phyloP scores from a whole-genome alignment of 768 basidiomycete species.

The Boletus rubroflammeus region DNA sequence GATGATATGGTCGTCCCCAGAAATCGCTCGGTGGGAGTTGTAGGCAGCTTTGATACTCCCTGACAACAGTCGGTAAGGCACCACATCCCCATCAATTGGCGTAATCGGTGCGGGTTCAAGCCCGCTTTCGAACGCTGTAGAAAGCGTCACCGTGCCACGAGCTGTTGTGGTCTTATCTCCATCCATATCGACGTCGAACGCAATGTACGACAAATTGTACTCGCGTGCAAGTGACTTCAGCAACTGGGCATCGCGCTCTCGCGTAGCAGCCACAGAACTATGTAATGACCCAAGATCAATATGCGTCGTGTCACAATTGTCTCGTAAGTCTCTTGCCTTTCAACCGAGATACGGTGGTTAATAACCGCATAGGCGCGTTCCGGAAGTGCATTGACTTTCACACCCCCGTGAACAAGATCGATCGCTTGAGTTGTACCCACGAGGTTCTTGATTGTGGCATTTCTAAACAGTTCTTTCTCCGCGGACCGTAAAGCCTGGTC shows the following conservation, averaged over 20 bases:
- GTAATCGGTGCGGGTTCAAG: constrained; percentile 70
- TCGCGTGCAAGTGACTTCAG: constrained; percentile 42
- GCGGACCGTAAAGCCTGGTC: constrained; percentile 50
- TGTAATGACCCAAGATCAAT: not conserved
- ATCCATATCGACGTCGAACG: constrained; percentile 48
- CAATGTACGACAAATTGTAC: constrained; percentile 56
- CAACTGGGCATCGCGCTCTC: constrained; percentile 43
- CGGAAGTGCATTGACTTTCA: constrained; percentile 78
- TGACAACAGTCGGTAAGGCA: constrained; percentile 48
- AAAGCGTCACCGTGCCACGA: constrained; percentile 48
- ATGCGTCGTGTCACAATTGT: no score
- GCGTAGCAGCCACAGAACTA: constrained; percentile 41
- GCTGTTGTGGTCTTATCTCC: constrained; percentile 29
- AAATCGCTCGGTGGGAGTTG: constrained; percentile 42
- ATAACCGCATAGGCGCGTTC: constrained; percentile 67
- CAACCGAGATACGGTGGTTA: constrained; percentile 67
- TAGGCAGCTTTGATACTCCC: constrained; percentile 64
- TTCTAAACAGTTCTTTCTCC: constrained; percentile 43
- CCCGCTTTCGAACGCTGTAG: constrained; percentile 41
- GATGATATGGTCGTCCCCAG: constrained; percentile 35
- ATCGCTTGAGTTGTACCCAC: constrained; percentile 75
- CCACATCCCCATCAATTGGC: constrained; percentile 32
- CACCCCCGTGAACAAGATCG: constrained; percentile 64
- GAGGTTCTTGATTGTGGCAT: constrained; percentile 41
- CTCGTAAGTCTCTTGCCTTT: constrained; percentile 39